Evolutionary conservation across 2,329 filamentous ascomycete species (phyloP), one percentile per base, ranked within the genome.

Genomic region (Verticillium longisporum): DNA sequence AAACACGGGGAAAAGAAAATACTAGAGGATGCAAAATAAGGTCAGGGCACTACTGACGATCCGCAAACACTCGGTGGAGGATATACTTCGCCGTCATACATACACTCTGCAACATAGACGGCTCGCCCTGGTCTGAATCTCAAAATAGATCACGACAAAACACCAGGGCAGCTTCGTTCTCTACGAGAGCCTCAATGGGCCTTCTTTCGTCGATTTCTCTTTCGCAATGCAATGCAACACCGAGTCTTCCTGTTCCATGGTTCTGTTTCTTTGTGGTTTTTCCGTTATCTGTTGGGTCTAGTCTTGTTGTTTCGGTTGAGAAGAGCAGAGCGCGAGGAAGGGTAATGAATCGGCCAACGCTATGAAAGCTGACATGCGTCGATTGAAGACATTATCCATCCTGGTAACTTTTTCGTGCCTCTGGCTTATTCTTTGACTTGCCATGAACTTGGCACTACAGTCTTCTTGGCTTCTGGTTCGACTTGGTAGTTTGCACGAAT

Each of bases 101-200:
- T 26, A 26, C 26, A 26, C 3, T 26, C 26, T 26, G n/a, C 41
- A 50, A n/a, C n/a, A 26, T n/a, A 21, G n/a, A 21, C 15, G 38
- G 41, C 41, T 50, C 21, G 18, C 6, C n/a, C 18, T 21, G 41
- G 9, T 26, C 6, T 6, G 26, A 26, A 26, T 37, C 53, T 55
- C 21, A 37, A n/a, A 56, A 50, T 50, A 50, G 41, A 50, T 45
- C 56, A 63, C 32, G 62, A 62, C 61, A 38, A 57, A 50, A 62
- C 41, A 56, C 62, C 34, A 61, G 18, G 38, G 26, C 41, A 31
- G 21, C 32, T 55, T 13, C 21, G 33, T 50, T 59, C 38, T 56
- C 14, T 32, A 21, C 37, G 32, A 36, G 50, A 38, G 31, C 45
- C 15, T 36, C 32, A 33, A 37, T 26, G 55, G 13, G 55, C n/a